Evolutionary conservation across 176 grass and related monocot genomes (phyloP), one percentile per base, ranked within the genome.

Genomic region (Thalia dealbata): DNA sequence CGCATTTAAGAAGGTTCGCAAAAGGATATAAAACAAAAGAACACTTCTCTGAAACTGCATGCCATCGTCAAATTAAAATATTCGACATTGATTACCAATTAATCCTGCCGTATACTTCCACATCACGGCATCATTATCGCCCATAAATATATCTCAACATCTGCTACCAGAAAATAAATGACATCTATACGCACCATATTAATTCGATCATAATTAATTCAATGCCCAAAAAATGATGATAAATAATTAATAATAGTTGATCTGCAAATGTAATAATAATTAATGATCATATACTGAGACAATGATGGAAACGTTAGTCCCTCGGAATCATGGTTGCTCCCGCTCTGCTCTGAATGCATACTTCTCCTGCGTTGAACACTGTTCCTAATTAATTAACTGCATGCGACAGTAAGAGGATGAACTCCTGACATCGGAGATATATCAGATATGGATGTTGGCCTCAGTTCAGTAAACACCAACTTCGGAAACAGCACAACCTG

Each of bases 391-490:
- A 23, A 43, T 7, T n/a, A n/a, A n/a, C n/a, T n/a, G n/a, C n/a
- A n/a, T 62, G 55, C 14, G 52, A 75, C 23, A 15, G 73, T 0
- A 75, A 75, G 0, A 7, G n/a, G 48, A 75, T 25, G n/a, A 29
- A 61, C 32, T 27, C 3, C 52, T 62, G 73, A 58, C 73, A 74
- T 24, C 13, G 52, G 21, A 38, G 32, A 75, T 54, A 75, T 75
- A 75, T 75, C 52, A 75, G 73, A 75, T 75, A 75, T 75, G 72
- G 72, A 22, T 74, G 73, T 61, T 75, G 54, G 73, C 11, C 73
- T 75, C 73, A 14, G 11, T 61, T 75, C 52, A 25, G 73, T 54
- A 60, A 75, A 75, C 26, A 45, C 72, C 73, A 75, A 61, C 32
- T 61, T 75, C 7, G 73, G 12, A 75, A 46, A 42, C 35, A 44